Evolutionary conservation across 305 asterid species (phyloP).

Genomic region (Euphrasia arctica): DNA sequence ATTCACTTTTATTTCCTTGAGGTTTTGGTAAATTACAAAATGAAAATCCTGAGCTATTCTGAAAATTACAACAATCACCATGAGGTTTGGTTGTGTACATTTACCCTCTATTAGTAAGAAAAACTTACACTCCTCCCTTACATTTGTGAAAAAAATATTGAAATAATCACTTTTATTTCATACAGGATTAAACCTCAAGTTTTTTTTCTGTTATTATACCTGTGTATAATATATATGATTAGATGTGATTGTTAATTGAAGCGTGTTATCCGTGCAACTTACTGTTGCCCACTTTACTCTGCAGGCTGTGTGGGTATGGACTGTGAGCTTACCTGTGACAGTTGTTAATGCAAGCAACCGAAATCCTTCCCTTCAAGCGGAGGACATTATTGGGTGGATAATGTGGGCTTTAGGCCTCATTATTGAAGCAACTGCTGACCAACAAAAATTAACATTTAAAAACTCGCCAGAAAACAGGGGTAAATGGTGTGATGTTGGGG

Average conservation of each 20-base stretch:
- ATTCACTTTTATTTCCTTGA: too few relatives aligned
- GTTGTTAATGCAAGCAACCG: constrained; percentile 71
- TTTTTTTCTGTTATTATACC: too few relatives aligned
- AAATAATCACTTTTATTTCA: not conserved
- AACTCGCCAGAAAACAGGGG: constrained; percentile 70
- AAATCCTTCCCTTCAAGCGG: constrained; percentile 59
- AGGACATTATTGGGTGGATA: constrained; percentile 78
- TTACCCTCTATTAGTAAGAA: too few relatives aligned
- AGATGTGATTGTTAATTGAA: not conserved
- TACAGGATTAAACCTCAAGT: not conserved
- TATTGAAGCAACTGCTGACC: constrained; percentile 86
- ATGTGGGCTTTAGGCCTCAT: constrained; percentile 66
- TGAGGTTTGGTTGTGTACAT: too few relatives aligned
- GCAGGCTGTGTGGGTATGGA: constrained; percentile 99
- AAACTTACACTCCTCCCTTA: not conserved
- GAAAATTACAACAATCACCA: too few relatives aligned
- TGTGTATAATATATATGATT: not conserved
- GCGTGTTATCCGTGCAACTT: not conserved
- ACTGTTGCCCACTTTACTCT: constrained; percentile 10
- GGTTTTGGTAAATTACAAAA: too few relatives aligned
- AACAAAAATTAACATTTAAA: constrained; percentile 72
- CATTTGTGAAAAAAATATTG: not conserved
- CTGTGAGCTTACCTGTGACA: constrained; percentile 91
- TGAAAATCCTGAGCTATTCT: too few relatives aligned
- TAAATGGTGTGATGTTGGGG: constrained; percentile 75